A percentile compares a stretch with the other conserved stretches of the same genome.
phyloP scores from a whole-genome alignment of 1,139 yeast species.

The Sugiyamaella neomexicana region DNA sequence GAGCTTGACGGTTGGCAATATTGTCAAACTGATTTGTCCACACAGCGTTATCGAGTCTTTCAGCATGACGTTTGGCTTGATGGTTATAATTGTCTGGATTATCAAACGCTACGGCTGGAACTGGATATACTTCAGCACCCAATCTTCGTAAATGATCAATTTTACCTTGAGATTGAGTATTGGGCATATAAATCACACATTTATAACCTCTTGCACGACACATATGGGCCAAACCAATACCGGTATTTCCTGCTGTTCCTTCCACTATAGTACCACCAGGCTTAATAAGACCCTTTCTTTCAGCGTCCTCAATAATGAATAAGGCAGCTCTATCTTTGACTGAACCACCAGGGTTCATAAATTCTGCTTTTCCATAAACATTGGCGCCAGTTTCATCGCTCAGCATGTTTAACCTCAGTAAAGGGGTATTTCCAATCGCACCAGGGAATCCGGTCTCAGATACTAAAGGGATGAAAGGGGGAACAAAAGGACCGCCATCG shows the following conservation, averaged over 20 bases:
- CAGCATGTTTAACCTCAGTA: conserved; percentile 62
- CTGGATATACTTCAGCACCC: conserved; percentile 87
- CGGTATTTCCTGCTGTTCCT: conserved; percentile 81
- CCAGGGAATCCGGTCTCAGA: conserved; percentile 64
- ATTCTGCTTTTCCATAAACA: conserved; percentile 86
- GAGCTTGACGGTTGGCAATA: conserved; percentile 83
- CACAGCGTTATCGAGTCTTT: conserved; percentile 67
- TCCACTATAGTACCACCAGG: conserved; percentile 75
- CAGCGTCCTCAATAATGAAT: conserved; percentile 77
- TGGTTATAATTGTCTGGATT: conserved; percentile 84
- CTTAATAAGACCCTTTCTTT: conserved; percentile 59
- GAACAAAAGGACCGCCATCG: conserved; percentile 12
- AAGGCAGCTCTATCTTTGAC: conserved; percentile 91
- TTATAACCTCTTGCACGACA: conserved; percentile 82
- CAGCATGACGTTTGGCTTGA: conserved; percentile 83
- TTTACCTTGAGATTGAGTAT: conserved; percentile 78
- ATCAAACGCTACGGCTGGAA: conserved; percentile 82
- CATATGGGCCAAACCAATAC: conserved; percentile 87
- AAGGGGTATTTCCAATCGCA: conserved; percentile 88
- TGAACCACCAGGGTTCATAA: conserved; percentile 93
- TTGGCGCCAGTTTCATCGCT: conserved; percentile 68
- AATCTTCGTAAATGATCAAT: conserved; percentile 68
- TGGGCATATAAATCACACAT: conserved; percentile 85
- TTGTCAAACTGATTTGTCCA: conserved; percentile 95
- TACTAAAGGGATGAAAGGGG: conserved; percentile 61